phyloP scores from a whole-genome alignment of 495 filamentous ascomycete species.

The Neurospora sp. region DNA sequence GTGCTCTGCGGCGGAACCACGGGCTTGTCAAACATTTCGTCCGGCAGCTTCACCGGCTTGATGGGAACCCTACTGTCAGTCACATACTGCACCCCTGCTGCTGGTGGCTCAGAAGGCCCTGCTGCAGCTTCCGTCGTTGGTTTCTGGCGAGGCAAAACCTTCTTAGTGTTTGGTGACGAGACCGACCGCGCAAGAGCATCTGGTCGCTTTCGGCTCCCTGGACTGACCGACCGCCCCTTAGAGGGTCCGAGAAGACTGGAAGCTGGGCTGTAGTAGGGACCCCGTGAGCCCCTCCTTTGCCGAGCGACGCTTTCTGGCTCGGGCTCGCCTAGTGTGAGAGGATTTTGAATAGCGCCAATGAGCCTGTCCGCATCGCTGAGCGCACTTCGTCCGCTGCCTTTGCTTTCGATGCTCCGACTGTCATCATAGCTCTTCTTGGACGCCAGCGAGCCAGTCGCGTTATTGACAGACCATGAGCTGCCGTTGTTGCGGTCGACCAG shows the following conservation, averaged over 20 bases:
- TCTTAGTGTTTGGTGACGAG: constrained; percentile 3
- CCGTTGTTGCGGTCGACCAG: constrained; percentile 38
- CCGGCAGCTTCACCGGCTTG: constrained; percentile 29
- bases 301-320: constrained; percentile 17
- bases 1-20: constrained; percentile 3
- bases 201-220: constrained; percentile 8
- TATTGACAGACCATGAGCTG: constrained; percentile 15
- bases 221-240: constrained; percentile 13
- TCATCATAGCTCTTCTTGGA: constrained; percentile 30
- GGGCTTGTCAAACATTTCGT: constrained; percentile 23
- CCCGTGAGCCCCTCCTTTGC: constrained; percentile 7
- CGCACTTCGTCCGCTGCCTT: constrained; percentile 40
- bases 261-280: constrained; percentile 6
- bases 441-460: not conserved
- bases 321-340: constrained; percentile 35
- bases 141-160: not conserved
- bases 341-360: constrained; percentile 64
- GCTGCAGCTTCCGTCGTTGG: not conserved
- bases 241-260: constrained; percentile 10
- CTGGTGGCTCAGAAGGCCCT: not conserved
- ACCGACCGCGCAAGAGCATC: constrained; percentile 2
- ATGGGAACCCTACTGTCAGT: constrained; percentile 28
- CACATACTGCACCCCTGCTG: constrained; percentile 18
- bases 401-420: constrained; percentile 39
- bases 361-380: constrained; percentile 64